Evolutionary conservation across 1,284 basidiomycete species (phyloP).

Genomic region (Ustilago lituana): DNA sequence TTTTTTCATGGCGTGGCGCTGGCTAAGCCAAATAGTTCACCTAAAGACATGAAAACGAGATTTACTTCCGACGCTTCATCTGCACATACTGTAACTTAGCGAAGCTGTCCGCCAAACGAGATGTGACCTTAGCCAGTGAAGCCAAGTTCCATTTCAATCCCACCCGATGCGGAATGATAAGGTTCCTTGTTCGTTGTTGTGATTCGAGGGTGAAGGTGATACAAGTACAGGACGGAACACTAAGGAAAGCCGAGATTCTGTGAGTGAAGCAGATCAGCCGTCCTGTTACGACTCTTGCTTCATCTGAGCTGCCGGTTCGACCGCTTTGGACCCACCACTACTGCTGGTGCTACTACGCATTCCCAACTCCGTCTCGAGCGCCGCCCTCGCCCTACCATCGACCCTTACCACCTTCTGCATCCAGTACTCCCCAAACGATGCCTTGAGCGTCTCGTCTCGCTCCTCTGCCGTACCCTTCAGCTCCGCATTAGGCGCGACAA

Average conservation of each 20-base stretch:
- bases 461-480: conserved; percentile 22
- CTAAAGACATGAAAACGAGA: no score
- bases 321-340: not conserved
- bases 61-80: no score
- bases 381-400: conserved; percentile 34
- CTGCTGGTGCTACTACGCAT: conserved; percentile 12
- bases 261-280: no score
- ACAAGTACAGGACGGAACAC: not conserved
- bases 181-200: no score
- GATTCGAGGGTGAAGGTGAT: no score
- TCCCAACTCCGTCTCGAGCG: conserved; percentile 41
- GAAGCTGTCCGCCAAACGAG: no score
- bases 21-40: no score
- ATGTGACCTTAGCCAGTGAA: no score
- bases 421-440: conserved; percentile 46
- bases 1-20: no score
- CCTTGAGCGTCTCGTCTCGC: conserved; percentile 12
- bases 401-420: conserved; percentile 22
- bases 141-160: no score
- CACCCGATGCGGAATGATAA: no score
- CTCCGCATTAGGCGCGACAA: conserved; percentile 29
- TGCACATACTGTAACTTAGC: no score
- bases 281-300: conserved; percentile 17
- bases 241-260: not conserved
- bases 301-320: not conserved